phyloP scores from a whole-genome alignment of 495 filamentous ascomycete species.

The Lasiosphaeriaceae sp. region DNA sequence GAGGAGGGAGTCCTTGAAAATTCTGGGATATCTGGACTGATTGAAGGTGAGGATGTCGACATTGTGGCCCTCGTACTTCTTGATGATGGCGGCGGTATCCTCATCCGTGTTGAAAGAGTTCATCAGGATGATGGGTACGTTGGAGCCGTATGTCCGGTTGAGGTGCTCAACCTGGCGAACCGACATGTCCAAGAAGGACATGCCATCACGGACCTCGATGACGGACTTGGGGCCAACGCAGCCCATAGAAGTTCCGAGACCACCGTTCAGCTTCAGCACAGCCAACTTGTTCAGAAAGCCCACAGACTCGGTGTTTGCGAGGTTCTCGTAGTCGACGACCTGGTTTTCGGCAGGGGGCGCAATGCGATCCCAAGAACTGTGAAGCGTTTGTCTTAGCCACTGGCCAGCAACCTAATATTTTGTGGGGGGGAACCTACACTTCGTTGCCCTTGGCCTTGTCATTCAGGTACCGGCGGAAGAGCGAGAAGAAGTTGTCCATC shows the following conservation, averaged over 20 bases:
- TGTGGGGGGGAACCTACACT: constrained; percentile 48
- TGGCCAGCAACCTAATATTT: neutral
- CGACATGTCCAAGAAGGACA: constrained; percentile 99
- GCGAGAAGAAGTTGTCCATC: constrained; percentile 99
- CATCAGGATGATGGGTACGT: constrained; percentile 98
- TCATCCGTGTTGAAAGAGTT: constrained; percentile 99
- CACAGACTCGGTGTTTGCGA: constrained; percentile 81
- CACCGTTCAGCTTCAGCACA: constrained; percentile 98
- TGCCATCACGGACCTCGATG: constrained; percentile 99
- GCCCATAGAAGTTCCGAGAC: constrained; percentile 99
- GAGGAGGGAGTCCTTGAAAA: constrained; percentile 96
- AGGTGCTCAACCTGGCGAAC: constrained; percentile 99
- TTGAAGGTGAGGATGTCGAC: constrained; percentile 99
- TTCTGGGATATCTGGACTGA: constrained; percentile 95
- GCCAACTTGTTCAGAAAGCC: constrained; percentile 96
- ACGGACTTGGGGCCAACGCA: constrained; percentile 99
- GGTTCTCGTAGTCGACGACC: constrained; percentile 87
- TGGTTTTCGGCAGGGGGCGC: constrained; percentile 84
- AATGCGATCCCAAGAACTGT: constrained; percentile 78
- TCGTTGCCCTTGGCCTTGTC: constrained; percentile 97
- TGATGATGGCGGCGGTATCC: constrained; percentile 98
- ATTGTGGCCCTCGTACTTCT: constrained; percentile 99
- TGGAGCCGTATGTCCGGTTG: constrained; percentile 95
- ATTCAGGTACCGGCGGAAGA: constrained; percentile 96
- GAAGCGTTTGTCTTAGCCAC: constrained; percentile 20